Conservation (phyloP, 179 eudicot species). For the Heliamphora pulchella region DNA sequence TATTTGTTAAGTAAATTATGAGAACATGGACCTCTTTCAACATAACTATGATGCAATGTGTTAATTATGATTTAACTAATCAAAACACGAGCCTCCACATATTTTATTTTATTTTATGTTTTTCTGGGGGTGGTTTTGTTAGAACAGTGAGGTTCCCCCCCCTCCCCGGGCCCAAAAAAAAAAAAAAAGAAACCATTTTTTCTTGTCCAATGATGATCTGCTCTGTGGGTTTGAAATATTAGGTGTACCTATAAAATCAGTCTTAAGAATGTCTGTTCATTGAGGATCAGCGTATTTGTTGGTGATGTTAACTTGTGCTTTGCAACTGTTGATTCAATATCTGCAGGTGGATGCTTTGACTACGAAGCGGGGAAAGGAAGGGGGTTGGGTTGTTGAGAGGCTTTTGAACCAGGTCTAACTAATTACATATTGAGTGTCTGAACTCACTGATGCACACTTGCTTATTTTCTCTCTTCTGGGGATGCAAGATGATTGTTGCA, state of each 20-base stretch:
- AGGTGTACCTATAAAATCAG: not conserved
- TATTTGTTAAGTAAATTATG: not conserved
- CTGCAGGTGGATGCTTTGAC: conserved; percentile 81
- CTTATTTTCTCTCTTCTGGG: not conserved
- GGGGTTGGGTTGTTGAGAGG: conserved; percentile 74
- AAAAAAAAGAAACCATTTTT: too few species aligned
- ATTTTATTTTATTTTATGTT: too few species aligned
- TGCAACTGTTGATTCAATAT: not conserved
- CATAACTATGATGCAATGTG: not conserved
- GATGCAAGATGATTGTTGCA: too few species aligned
- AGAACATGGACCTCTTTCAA: not conserved
- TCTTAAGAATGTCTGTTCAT: not conserved
- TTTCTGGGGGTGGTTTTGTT: too few species aligned
- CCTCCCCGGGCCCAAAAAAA: too few species aligned
- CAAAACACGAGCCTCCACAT: too few species aligned
- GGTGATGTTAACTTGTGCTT: not conserved
- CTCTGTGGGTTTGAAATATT: not conserved
- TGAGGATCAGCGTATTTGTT: not conserved
- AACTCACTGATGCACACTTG: not conserved
- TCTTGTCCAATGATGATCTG: too few species aligned
- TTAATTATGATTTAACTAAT: not conserved
- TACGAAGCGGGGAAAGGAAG: conserved; percentile 75
- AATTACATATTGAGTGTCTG: not conserved
- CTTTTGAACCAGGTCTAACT: conserved; percentile 66
- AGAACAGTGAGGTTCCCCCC: too few species aligned